Evolutionary conservation across 345 rosid genomes (phyloP).

Genomic region (Iberis pinnata): DNA sequence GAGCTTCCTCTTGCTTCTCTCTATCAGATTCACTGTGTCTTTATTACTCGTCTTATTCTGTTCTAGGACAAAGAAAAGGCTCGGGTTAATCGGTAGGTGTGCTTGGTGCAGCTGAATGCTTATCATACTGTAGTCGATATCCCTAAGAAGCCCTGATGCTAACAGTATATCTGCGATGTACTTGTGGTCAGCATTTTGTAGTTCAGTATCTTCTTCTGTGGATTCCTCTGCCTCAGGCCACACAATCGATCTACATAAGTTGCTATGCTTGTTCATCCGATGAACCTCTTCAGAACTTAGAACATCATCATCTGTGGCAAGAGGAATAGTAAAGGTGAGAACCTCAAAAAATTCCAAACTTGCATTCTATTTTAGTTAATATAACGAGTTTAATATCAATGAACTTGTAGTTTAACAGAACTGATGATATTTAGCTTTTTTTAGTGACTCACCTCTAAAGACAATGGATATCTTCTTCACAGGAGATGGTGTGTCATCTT

Average conservation of each 20-base stretch:
- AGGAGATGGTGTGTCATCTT: conserved; percentile 80
- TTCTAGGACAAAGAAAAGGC: conserved; percentile 53
- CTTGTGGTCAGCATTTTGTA: conserved; percentile 43
- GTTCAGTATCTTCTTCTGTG: conserved; percentile 25
- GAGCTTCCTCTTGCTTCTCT: conserved; percentile 53
- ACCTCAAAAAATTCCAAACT: conserved; percentile 3
- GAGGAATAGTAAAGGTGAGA: conserved; percentile 24
- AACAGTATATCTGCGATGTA: conserved; percentile 54
- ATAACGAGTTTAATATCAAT: conserved; percentile 4
- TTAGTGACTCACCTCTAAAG: conserved; percentile 42
- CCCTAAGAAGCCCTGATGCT: conserved; percentile 54
- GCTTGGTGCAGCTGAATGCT: conserved; percentile 44
- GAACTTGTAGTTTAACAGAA: background rate
- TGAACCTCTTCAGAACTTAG: conserved; percentile 38
- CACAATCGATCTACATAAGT: conserved; percentile 31
- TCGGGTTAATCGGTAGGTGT: conserved; percentile 47
- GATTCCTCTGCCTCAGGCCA: conserved; percentile 33
- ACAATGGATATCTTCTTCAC: conserved; percentile 56
- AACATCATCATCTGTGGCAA: conserved; percentile 44
- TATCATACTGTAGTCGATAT: conserved; percentile 39
- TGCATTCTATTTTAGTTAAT: conserved; percentile 9
- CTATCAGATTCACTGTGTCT: conserved; percentile 26
- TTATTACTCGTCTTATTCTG: conserved; percentile 38
- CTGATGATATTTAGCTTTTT: background rate
- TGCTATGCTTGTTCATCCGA: conserved; percentile 30